Base-by-base conservation (phyloP, 139 green algal species). In the Pleodorina starrii region DNA sequence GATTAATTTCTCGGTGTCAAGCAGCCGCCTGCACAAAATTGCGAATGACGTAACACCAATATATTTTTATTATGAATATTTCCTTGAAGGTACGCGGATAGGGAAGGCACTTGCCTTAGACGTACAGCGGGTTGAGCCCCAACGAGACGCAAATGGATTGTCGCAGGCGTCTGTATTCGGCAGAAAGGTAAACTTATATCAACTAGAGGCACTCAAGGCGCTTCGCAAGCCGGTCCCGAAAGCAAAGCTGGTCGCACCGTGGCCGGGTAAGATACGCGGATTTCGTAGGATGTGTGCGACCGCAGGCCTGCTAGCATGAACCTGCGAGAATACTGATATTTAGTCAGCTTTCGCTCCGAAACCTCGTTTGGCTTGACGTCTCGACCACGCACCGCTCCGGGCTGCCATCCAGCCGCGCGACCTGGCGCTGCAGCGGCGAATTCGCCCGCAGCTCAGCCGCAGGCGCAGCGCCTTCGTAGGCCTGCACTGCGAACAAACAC, bases 1-100 rank as follows among this genome's bases (percentile, higher is more conserved):
- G 7, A 90, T 73, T 19, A 94, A 43, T 80, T 94, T 94, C 50
- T 94, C 92, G 57, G 79, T 92, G 51, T 94, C 90, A 10, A 94
- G 81, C 10, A 94, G 80, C 11, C 81, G 74, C 88, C 92, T 93
- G 76, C 36, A 83, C 23, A 23, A 0, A 23, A 19, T 27, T 21
- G n/a, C n/a, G n/a, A n/a, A n/a, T n/a, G n/a, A n/a, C n/a, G n/a
- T n/a, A n/a, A n/a, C n/a, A n/a, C n/a, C n/a, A n/a, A n/a, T n/a
- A n/a, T n/a, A n/a, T n/a, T n/a, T n/a, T n/a, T n/a, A n/a, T n/a
- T n/a, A n/a, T n/a, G n/a, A n/a, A n/a, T n/a, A n/a, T n/a, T n/a
- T n/a, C n/a, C n/a, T n/a, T n/a, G n/a, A n/a, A n/a, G n/a, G n/a
- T n/a, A n/a, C n/a, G n/a, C n/a, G 21, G 2, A 25, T 12, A 66